Percentiles rank a stretch among this genome's conserved stretches.
Conservation (phyloP, 306 rosid species). For the Begonia loranthoides region DNA sequence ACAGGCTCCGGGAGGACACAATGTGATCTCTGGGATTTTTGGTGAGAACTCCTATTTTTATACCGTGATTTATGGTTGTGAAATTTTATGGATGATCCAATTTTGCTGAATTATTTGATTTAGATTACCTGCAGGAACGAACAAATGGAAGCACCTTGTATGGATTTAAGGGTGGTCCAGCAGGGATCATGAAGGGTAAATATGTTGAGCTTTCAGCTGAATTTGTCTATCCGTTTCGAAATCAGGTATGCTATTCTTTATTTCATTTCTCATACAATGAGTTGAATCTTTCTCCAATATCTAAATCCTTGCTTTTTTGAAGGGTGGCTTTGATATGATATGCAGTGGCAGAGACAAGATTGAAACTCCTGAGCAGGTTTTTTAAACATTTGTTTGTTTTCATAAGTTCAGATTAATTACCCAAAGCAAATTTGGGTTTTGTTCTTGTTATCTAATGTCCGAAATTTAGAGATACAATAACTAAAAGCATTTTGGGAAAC, state of each 20-base stretch:
- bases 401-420: background rate
- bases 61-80: background rate
- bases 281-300: slow-evolving; percentile 6
- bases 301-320: no score
- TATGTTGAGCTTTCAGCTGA: slow-evolving; percentile 61
- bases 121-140: slow-evolving; percentile 84
- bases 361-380: slow-evolving; percentile 97
- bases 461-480: no score
- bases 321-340: slow-evolving; percentile 99
- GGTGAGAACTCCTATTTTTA: slow-evolving; percentile 27
- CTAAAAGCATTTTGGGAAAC: slow-evolving; percentile 9
- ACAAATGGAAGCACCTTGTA: slow-evolving; percentile 71
- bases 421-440: slow-evolving; percentile 3
- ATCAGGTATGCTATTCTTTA: background rate
- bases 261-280: no score
- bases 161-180: slow-evolving; percentile 95
- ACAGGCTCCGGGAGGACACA: slow-evolving; percentile 98
- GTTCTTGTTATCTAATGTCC: no score
- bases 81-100: background rate
- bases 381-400: slow-evolving; percentile 9
- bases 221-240: slow-evolving; percentile 41
- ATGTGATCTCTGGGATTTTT: slow-evolving; percentile 81
- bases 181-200: slow-evolving; percentile 91
- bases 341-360: slow-evolving; percentile 98
- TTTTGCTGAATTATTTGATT: slow-evolving; percentile 1